Base-by-base conservation (phyloP, 768 basidiomycete genomes). In the Lactarius indigo region DNA sequence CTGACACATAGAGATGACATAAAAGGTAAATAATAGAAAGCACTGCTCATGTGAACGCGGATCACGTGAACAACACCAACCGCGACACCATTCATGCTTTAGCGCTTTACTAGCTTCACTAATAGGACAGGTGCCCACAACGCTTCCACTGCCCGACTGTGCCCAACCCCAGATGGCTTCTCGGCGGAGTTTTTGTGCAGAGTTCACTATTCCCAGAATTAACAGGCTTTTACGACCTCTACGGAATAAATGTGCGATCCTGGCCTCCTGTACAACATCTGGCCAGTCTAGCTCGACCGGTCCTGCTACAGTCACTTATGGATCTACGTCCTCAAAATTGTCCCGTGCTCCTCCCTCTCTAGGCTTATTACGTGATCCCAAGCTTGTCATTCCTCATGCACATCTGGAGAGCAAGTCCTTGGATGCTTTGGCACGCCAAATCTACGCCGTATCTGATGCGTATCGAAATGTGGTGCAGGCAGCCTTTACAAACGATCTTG, bases 381-480 rank as follows among this genome's bases (percentile, higher is more conserved):
- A 78, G 23, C 75, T 72, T 23, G 65, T 76, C 59, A 77, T 74
- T 18, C 54, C 72, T 59, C 78, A 76, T 47, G 70, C 78, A 20
- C 74, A 76, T 57, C 72, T 80, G 5, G 76, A 79, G 60, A 75
- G 75, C 54, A 70, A 74, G 26, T 75, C 72, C 42, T 64, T 74
- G 57, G 77, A 78, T 37, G 80, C 83, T 61, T 75, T 85, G 35
- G 80, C 84, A 10, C 78, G 78, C 42, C 79, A 76, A 35, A 79
- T 87, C 10, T 79, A 85, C 71, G 83, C 82, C 17, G 79, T 88
- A 18, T 78, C 83, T n/a, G 83, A 84, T 67, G 81, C 81, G 60
- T 88, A 85, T 74, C 79, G 77, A 58, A 84, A 85, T 63, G 72
- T 87, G 54, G 76, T 83, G 3, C 70, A 81, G 41, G 81, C 79